phyloP scores from a whole-genome alignment of 2,329 filamentous ascomycete genomes.

The Trichoderma arundinaceum region DNA sequence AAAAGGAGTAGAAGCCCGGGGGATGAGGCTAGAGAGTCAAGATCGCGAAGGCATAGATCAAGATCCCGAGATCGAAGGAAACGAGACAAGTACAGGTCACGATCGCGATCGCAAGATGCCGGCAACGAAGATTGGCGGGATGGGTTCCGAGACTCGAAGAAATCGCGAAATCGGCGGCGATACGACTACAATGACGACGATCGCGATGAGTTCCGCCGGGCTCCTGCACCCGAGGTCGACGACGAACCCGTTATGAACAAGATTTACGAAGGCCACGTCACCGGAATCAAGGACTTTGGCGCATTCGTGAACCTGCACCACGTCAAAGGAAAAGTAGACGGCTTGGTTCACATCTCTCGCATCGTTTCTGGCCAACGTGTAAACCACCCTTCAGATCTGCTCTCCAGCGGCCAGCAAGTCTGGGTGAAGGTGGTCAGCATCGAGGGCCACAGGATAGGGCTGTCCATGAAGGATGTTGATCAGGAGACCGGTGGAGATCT shows the following conservation, averaged over 20 bases:
- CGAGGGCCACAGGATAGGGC: slow-evolving; percentile 77
- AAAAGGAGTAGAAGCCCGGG: slow-evolving; percentile 67
- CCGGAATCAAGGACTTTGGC: slow-evolving; percentile 92
- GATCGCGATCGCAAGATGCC: slow-evolving; percentile 49
- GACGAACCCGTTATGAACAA: slow-evolving; percentile 82
- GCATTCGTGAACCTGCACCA: slow-evolving; percentile 92
- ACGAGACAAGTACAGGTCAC: slow-evolving; percentile 41
- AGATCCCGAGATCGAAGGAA: slow-evolving; percentile 50
- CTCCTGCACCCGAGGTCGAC: slow-evolving; percentile 77
- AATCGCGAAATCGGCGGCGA: slow-evolving; percentile 47
- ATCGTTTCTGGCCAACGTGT: slow-evolving; percentile 85
- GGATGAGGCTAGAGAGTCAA: slow-evolving; percentile 52
- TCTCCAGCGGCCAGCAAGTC: slow-evolving; percentile 79
- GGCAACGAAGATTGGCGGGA: slow-evolving; percentile 56
- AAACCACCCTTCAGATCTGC: slow-evolving; percentile 87
- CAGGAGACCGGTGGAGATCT: slow-evolving; percentile 86
- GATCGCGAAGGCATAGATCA: slow-evolving; percentile 49
- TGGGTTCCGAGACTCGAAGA: slow-evolving; percentile 42
- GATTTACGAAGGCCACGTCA: slow-evolving; percentile 87
- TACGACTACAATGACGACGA: slow-evolving; percentile 51
- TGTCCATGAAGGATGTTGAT: slow-evolving; percentile 98
- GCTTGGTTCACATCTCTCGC: slow-evolving; percentile 90
- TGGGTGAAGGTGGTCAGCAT: slow-evolving; percentile 93
- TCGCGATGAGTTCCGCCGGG: slow-evolving; percentile 66
- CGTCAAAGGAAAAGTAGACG: slow-evolving; percentile 86